Evolutionary conservation across 495 filamentous ascomycete genomes (phyloP).

Genomic region (Neurospora sp.): DNA sequence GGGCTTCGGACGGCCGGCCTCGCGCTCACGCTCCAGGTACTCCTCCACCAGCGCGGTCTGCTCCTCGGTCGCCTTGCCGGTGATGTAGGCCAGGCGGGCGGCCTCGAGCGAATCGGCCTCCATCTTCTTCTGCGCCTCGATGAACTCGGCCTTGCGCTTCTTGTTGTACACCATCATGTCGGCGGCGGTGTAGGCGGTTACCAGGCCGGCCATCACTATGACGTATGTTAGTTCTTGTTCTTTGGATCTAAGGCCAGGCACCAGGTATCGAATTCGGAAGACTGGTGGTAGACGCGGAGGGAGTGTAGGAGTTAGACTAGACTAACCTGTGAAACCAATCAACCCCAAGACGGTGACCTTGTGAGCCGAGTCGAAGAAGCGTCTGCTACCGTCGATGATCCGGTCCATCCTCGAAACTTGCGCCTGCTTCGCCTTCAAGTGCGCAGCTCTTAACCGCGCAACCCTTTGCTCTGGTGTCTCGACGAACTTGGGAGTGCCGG

Average conservation of each 20-base stretch:
- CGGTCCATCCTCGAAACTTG: constrained; percentile 57
- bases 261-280: not conserved
- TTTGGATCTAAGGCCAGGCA: not conserved
- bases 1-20: constrained; percentile 8
- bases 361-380: constrained; percentile 76
- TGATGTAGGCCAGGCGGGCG: constrained; percentile 50
- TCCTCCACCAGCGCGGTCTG: constrained; percentile 41
- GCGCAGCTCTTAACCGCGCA: constrained; percentile 70
- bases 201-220: constrained; percentile 57
- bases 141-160: constrained; percentile 52
- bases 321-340: constrained; percentile 69
- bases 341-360: constrained; percentile 61
- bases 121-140: constrained; percentile 49
- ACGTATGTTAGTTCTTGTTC: constrained; percentile 6
- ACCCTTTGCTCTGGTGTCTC: constrained; percentile 92
- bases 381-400: constrained; percentile 54
- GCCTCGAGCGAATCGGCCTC: constrained; percentile 40
- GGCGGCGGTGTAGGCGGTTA: constrained; percentile 68
- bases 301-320: not conserved
- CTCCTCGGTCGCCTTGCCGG: constrained; percentile 50
- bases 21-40: constrained; percentile 20
- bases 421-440: constrained; percentile 55
- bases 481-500: constrained; percentile 11
- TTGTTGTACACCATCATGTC: constrained; percentile 88
- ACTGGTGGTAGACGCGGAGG: not conserved